These are phyloP conservation scores for Ophiostoma triangulosporum DNA, from an alignment of 2,329 filamentous ascomycete species.

Conservation along the genomic window DNA sequence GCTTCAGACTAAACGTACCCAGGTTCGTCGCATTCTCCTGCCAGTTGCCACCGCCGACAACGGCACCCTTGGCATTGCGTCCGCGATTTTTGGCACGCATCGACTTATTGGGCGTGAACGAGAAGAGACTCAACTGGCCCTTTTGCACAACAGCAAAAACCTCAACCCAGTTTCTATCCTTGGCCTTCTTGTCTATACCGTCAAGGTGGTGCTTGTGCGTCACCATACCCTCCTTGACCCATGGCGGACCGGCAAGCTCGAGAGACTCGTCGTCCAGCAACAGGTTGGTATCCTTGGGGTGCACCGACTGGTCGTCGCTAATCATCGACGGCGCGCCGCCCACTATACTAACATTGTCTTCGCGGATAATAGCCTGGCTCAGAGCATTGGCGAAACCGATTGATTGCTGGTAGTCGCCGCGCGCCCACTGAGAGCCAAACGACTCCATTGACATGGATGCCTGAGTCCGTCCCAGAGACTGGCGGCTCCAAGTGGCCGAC, in stretches of 20 bases:
- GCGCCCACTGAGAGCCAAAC: slow-evolving; percentile 51
- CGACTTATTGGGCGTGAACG: slow-evolving; percentile 74
- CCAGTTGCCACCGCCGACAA: slow-evolving; percentile 94
- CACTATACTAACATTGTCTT: slow-evolving; percentile 43
- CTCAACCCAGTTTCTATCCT: slow-evolving; percentile 87
- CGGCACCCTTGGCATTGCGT: slow-evolving; percentile 39
- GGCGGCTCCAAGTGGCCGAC: slow-evolving; percentile 92
- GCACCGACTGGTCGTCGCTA: slow-evolving; percentile 20
- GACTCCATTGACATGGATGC: slow-evolving; percentile 90
- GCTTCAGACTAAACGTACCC: slow-evolving; percentile 74
- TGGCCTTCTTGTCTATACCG: slow-evolving; percentile 77
- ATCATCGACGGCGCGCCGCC: slow-evolving; percentile 33
- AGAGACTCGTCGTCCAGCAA: slow-evolving; percentile 86
- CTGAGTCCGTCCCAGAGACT: slow-evolving; percentile 80
- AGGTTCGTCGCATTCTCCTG: slow-evolving; percentile 88
- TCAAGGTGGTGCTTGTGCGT: slow-evolving; percentile 96
- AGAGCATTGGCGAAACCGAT: slow-evolving; percentile 96
- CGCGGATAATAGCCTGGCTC: slow-evolving; percentile 90
- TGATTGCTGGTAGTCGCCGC: slow-evolving; percentile 81
- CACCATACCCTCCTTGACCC: slow-evolving; percentile 92
- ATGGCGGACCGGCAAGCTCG: slow-evolving; percentile 85
- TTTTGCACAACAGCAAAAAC: slow-evolving; percentile 95
- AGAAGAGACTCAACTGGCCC: slow-evolving; percentile 86
- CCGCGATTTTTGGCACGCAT: slow-evolving; percentile 51
- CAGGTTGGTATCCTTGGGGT: slow-evolving; percentile 21